Evolutionary conservation across 2,329 filamentous ascomycete genomes (phyloP).

Genomic region (Alternaria hordeiaustralica): DNA sequence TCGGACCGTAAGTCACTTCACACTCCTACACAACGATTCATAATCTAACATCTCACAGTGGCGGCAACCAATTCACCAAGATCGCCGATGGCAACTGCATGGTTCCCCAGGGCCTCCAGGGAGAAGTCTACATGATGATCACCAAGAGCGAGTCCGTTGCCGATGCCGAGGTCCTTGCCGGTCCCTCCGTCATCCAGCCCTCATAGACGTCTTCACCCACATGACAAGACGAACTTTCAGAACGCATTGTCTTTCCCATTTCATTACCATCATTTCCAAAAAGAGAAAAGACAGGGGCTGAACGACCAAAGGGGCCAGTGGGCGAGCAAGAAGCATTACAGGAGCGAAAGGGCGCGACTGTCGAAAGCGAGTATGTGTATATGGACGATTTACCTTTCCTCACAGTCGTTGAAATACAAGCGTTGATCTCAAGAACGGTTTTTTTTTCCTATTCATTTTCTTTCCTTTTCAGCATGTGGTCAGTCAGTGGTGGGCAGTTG

Average conservation of each 20-base stretch:
- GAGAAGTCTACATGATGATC: constrained; percentile 72
- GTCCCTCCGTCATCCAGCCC: constrained; percentile 48
- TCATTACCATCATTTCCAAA: constrained; percentile 3
- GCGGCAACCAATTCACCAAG: constrained; percentile 58
- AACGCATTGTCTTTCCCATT: constrained; percentile 11
- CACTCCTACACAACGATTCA: not conserved
- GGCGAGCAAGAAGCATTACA: constrained; percentile 7
- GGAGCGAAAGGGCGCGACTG: constrained; percentile 10
- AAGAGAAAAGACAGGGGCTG: not conserved
- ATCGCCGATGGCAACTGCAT: constrained; percentile 65
- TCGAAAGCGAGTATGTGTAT: constrained; percentile 26
- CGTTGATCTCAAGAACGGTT: constrained; percentile 38
- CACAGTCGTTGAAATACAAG: constrained; percentile 48
- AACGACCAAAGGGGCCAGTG: not conserved
- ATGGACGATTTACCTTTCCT: constrained; percentile 35
- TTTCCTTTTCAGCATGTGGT: not conserved
- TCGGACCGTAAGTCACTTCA: constrained; percentile 61
- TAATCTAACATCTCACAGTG: constrained; percentile 37
- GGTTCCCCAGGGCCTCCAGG: constrained; percentile 67
- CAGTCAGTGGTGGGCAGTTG: not conserved
- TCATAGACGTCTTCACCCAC: constrained; percentile 34
- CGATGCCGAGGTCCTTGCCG: constrained; percentile 66
- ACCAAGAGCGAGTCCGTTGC: constrained; percentile 55
- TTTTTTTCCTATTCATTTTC: constrained; percentile 10
- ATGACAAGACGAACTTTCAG: constrained; percentile 1